Evolutionary conservation across 2,329 filamentous ascomycete species (phyloP), one percentile per base, ranked within the genome.

Genomic region (Ophiosphaerella herpotricha): DNA sequence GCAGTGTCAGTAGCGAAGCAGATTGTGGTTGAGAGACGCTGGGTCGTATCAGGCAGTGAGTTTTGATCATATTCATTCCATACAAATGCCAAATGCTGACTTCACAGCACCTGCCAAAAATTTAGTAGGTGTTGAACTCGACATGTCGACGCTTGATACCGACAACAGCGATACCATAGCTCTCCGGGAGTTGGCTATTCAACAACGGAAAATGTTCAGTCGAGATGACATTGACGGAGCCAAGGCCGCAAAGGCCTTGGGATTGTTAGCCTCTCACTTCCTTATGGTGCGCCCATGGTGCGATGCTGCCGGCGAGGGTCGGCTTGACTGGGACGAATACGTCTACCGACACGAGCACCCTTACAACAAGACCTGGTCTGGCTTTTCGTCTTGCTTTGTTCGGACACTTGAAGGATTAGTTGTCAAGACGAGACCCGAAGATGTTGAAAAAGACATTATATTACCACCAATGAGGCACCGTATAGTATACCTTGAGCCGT

Each of bases 41-140:
- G 93, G 93, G 85, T 96, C 4, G 88, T 96, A 0, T 95, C 90
- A 1, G 93, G 93, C 48, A 97, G 58, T 61, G 44, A 58, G 58
- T 59, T 11, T 11, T 13, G 13, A 16, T 2, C 35, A 8, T 4
- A n/a, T 11, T n/a, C 18, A 14, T 8, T 14, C 7, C 21, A 31
- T 37, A 4, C 6, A 12, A 11, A 23, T n/a, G 16, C 18, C 23
- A 14, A 12, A n/a, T 24, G 36, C 43, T 58, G 14, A 61, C 11
- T 1, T 16, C 2, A 38, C 26, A 61, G 56, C 93, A 0, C 93
- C 93, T 2, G 91, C 91, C 0, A 87, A 86, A 54, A 90, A 91
- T 8, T 77, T 97, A 0, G 90, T 91, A 48, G 91, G 92, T 0
- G 81, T 91, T 0, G 85, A 90, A 54, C 77, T 86, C 11, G 82